Base-by-base conservation (phyloP, 306 rosid genomes). In the Pachyrhizus erosus region DNA sequence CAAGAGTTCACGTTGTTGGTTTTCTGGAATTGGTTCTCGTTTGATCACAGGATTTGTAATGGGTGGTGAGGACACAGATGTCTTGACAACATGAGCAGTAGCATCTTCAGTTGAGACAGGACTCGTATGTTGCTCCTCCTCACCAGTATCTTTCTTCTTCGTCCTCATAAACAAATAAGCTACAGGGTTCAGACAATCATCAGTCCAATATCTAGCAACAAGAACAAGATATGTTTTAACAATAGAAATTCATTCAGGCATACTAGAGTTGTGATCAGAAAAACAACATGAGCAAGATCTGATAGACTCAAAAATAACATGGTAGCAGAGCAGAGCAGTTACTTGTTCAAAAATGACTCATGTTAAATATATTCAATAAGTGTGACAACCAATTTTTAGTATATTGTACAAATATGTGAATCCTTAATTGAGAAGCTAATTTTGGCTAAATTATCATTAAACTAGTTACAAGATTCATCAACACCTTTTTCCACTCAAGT, bases 101-200 rank as follows among this genome's bases (percentile, higher is more conserved):
- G 93, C 40, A 37, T 87, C 84, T 76, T 87, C 78, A 46, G 89
- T 82, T 85, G 92, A 37, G 77, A 70, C 61, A 2, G 90, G 43
- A 60, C 73, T 18, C 7, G 75, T 79, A 12, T 68, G 86, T 82
- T 86, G 86, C 69, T 86, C 91, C 86, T 80, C 89, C 77, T 46
- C 87, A 24, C 39, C 83, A 3, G 67, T 62, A 27, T 89, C 97
- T 88, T 91, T 90, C 88, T 90, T 92, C 76, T 90, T 92, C 29
- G 93, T 90, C 84, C 97, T 88, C 86, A 66, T 60, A 79, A 93
- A 91, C 69, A 91, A 54, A 75, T 93, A 96, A 82, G 82, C 99
- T 96, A 75, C 80, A 91, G 86, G 86, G 71, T 76, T 82, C 74
- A 84, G 42, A 82, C 39, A 80, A 69, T 57, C 58, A 51, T 84